Conservation (phyloP, 768 basidiomycete species). For the Pisolithus tinctorius region DNA sequence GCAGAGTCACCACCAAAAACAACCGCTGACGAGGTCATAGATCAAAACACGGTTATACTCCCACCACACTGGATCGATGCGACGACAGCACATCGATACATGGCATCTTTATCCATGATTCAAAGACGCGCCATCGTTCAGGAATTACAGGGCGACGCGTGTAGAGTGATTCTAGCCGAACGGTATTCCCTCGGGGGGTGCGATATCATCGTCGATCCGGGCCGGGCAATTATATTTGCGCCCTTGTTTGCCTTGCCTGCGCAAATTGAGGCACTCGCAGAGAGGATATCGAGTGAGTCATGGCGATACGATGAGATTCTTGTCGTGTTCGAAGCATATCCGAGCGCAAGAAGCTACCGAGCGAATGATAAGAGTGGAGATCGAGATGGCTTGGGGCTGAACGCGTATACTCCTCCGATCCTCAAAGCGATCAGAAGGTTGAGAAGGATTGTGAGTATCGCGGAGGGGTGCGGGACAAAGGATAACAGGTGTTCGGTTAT, state of each 20-base stretch:
- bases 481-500: constrained; percentile 34
- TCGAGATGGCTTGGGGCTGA: constrained; percentile 11
- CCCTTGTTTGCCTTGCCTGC: constrained; percentile 43
- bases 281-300: constrained; percentile 46
- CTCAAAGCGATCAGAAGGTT: constrained; percentile 67
- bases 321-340: constrained; percentile 64
- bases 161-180: constrained; percentile 55
- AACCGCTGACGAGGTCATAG: constrained; percentile 36
- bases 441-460: constrained; percentile 52
- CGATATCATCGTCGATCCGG: constrained; percentile 63
- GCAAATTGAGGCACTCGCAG: constrained; percentile 37
- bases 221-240: constrained; percentile 49
- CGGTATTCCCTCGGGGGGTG: constrained; percentile 51
- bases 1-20: constrained; percentile 15
- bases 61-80: constrained; percentile 29
- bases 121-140: constrained; percentile 61
- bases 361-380: constrained; percentile 1
- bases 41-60: constrained; percentile 39
- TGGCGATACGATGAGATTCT: constrained; percentile 54
- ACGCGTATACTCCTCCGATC: constrained; percentile 59
- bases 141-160: constrained; percentile 37
- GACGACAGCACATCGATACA: constrained; percentile 48
- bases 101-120: constrained; percentile 61
- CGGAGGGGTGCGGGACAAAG: constrained; percentile 53
- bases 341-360: constrained; percentile 35